Evolutionary conservation across 768 basidiomycete species (phyloP).

Genomic region (Phaeotremella fagi): DNA sequence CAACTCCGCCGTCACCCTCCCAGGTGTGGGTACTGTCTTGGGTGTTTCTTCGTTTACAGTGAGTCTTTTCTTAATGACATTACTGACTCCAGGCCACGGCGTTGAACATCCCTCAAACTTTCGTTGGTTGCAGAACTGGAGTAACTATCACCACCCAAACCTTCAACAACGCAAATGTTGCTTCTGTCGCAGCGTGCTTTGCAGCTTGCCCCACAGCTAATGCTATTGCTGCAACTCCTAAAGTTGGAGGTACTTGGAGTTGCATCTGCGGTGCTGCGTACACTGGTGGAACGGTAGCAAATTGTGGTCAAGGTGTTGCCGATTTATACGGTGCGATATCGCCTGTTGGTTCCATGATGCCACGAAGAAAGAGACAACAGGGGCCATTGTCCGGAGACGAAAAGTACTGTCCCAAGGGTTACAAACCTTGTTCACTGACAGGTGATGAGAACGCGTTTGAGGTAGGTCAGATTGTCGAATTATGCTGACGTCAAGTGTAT

Average conservation of each 20-base stretch:
- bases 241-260: background rate
- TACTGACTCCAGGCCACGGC: background rate
- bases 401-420: background rate
- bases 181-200: background rate
- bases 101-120: background rate
- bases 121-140: background rate
- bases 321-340: background rate
- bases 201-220: background rate
- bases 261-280: background rate
- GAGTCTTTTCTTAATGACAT: too few relatives aligned
- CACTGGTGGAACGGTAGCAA: background rate
- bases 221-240: background rate
- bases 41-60: too few relatives aligned
- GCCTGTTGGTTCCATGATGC: background rate
- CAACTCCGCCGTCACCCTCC: background rate
- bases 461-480: background rate
- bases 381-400: background rate
- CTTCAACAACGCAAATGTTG: background rate
- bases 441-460: background rate
- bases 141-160: background rate
- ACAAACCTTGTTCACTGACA: background rate
- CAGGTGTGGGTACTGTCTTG: background rate
- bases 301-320: background rate
- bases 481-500: background rate
- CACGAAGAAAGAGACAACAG: background rate